Conservation (phyloP, 164 flowering plant genomes). For the Brasenia schreberi region DNA sequence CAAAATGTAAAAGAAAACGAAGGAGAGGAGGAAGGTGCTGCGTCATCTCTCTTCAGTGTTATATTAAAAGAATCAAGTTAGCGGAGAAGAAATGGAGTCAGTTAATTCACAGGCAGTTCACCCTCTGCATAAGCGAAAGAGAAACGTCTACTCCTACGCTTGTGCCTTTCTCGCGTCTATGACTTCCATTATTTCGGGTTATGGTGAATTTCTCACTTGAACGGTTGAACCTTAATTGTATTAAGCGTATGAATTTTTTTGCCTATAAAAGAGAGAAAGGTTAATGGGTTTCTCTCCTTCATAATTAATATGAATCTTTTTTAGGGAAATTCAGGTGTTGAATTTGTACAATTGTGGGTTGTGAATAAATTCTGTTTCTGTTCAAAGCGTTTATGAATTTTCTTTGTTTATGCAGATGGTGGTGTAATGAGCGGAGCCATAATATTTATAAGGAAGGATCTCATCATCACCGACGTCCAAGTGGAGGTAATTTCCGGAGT, state of each 20-base stretch:
- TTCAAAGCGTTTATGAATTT: background rate
- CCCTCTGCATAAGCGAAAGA: constrained; percentile 2
- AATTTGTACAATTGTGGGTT: background rate
- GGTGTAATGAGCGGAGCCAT: constrained; percentile 17
- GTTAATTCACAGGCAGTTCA: background rate
- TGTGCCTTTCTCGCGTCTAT: constrained; percentile 22
- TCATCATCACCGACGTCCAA: constrained; percentile 5
- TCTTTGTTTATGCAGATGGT: constrained; percentile 1
- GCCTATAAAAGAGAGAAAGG: background rate
- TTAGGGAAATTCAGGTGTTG: too few species aligned
- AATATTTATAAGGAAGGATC: constrained; percentile 6
- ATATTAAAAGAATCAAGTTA: too few species aligned
- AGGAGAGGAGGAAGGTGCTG: too few species aligned
- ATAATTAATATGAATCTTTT: too few species aligned
- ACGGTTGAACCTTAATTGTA: background rate
- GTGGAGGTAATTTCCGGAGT: constrained; percentile 6
- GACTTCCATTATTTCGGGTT: constrained; percentile 23
- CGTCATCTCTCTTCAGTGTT: too few species aligned
- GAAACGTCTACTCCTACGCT: constrained; percentile 12
- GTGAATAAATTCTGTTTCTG: background rate
- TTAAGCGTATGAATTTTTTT: background rate
- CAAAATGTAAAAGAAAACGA: too few species aligned
- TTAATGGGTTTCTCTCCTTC: background rate
- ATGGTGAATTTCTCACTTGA: constrained; percentile 10
- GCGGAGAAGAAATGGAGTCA: background rate